Conservation (phyloP, 495 filamentous ascomycete species). For the Tetracladium setigerum region DNA sequence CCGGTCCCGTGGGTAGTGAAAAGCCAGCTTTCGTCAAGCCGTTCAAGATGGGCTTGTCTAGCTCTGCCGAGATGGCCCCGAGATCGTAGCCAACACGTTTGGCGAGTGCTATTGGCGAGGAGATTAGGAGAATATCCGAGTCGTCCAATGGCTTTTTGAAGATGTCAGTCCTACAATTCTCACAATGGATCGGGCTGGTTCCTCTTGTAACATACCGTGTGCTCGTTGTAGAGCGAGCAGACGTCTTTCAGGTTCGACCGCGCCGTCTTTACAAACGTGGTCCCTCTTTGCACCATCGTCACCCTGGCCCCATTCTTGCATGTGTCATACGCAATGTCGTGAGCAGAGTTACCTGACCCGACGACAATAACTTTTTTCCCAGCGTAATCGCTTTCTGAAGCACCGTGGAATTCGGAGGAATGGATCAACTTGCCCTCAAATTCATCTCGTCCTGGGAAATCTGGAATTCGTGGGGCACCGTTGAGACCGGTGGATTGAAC, state of each 20-base stretch:
- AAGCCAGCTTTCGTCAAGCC: conserved; percentile 52
- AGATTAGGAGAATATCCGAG: neutral
- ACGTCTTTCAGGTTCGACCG: conserved; percentile 41
- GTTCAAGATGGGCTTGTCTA: conserved; percentile 35
- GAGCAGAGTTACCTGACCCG: conserved; percentile 56
- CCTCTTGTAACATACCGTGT: conserved; percentile 31
- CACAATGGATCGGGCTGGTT: too few relatives aligned
- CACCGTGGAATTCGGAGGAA: too few relatives aligned
- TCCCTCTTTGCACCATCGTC: conserved; percentile 57
- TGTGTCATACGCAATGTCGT: conserved; percentile 61
- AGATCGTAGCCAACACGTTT: neutral
- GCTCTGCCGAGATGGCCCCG: conserved; percentile 13
- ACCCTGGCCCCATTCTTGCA: conserved; percentile 55
- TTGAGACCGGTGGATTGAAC: conserved; percentile 57
- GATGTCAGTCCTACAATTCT: too few relatives aligned
- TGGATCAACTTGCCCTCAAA: conserved; percentile 35
- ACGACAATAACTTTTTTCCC: conserved; percentile 52
- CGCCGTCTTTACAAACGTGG: conserved; percentile 49
- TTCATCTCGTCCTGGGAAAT: conserved; percentile 41
- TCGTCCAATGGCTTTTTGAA: too few relatives aligned
- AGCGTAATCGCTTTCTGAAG: too few relatives aligned
- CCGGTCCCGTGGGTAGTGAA: conserved; percentile 45
- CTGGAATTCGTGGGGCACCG: conserved; percentile 54
- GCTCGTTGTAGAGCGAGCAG: conserved; percentile 42
- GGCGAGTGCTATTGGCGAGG: neutral